Percentiles rank a stretch among this genome's conserved stretches.
Conservation (phyloP, 2,329 filamentous ascomycete species). For the Exophiala sp. region DNA sequence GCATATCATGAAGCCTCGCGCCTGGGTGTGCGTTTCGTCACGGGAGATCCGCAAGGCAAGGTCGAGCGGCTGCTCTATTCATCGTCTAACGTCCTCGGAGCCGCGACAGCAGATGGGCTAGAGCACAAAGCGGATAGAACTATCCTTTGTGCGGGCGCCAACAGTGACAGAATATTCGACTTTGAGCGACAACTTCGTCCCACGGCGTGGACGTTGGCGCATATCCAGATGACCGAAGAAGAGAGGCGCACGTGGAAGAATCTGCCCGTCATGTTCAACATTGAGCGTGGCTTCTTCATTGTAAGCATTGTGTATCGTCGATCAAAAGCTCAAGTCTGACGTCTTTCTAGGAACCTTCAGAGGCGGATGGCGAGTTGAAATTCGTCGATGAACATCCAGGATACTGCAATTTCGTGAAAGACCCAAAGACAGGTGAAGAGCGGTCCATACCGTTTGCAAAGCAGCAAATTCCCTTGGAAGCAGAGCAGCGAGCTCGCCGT, state of each 20-base stretch:
- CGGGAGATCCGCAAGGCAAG: slow-evolving; percentile 37
- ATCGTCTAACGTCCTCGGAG: slow-evolving; percentile 38
- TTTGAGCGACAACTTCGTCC: slow-evolving; percentile 44
- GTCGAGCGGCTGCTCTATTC: slow-evolving; percentile 37
- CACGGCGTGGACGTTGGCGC: slow-evolving; percentile 47
- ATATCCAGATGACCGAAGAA: slow-evolving; percentile 41
- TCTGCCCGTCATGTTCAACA: slow-evolving; percentile 45
- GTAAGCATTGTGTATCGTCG: background rate
- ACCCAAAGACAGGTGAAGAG: slow-evolving; percentile 29
- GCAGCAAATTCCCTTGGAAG: slow-evolving; percentile 43
- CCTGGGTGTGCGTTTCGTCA: slow-evolving; percentile 49
- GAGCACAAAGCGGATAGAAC: slow-evolving; percentile 38
- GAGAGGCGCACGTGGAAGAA: slow-evolving; percentile 41
- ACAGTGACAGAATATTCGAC: slow-evolving; percentile 40
- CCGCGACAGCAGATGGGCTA: slow-evolving; percentile 36
- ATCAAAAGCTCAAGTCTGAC: background rate
- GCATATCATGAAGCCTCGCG: slow-evolving; percentile 44
- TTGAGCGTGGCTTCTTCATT: slow-evolving; percentile 49
- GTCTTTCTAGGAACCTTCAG: slow-evolving; percentile 36
- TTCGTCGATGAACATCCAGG: slow-evolving; percentile 54
- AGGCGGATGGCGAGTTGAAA: slow-evolving; percentile 36
- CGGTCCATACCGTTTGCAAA: slow-evolving; percentile 42
- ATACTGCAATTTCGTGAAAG: slow-evolving; percentile 47
- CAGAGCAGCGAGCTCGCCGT: slow-evolving; percentile 44
- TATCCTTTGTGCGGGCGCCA: slow-evolving; percentile 44